Conservation (phyloP, 78 protist species). For the Guillardia theta region DNA sequence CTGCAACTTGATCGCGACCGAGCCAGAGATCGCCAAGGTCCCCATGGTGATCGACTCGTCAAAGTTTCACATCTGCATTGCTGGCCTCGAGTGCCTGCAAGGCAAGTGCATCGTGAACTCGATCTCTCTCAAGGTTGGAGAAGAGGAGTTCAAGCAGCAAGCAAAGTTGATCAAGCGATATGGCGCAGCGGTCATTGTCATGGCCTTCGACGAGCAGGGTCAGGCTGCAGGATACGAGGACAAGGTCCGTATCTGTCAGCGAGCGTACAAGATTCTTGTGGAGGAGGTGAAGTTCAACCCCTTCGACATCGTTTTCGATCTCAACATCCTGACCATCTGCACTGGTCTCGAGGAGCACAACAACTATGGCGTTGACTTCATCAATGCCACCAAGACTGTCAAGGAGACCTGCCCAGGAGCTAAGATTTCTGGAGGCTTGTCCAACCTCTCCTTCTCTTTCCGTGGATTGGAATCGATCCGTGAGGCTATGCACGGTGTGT, state of each 20-base stretch:
- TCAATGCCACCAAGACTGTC: conserved; percentile 82
- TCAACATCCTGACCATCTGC: conserved; percentile 93
- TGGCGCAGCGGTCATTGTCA: conserved; percentile 85
- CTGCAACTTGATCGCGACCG: conserved; percentile 84
- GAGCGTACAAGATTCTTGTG: conserved; percentile 87
- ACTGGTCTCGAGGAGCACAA: conserved; percentile 98
- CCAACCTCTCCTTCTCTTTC: conserved; percentile 98
- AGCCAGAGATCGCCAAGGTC: conserved; percentile 89
- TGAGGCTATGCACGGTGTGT: conserved; percentile 94
- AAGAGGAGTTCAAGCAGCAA: background rate
- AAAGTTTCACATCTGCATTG: conserved; percentile 58
- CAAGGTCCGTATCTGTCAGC: conserved; percentile 87
- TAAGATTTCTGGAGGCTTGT: conserved; percentile 93
- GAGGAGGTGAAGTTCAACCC: conserved; percentile 29
- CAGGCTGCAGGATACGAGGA: conserved; percentile 86
- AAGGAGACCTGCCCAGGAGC: conserved; percentile 71
- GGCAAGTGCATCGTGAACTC: conserved; percentile 8
- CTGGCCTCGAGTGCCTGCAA: conserved; percentile 85
- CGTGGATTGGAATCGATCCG: conserved; percentile 90
- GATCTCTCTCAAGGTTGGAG: conserved; percentile 23
- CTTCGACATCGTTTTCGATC: conserved; percentile 96
- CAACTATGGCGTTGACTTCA: conserved; percentile 92
- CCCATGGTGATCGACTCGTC: conserved; percentile 83
- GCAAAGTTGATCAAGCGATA: background rate
- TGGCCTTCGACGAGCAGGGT: conserved; percentile 98